phyloP scores from a whole-genome alignment of 2,329 filamentous ascomycete species.

The Colletotrichum aenigma region DNA sequence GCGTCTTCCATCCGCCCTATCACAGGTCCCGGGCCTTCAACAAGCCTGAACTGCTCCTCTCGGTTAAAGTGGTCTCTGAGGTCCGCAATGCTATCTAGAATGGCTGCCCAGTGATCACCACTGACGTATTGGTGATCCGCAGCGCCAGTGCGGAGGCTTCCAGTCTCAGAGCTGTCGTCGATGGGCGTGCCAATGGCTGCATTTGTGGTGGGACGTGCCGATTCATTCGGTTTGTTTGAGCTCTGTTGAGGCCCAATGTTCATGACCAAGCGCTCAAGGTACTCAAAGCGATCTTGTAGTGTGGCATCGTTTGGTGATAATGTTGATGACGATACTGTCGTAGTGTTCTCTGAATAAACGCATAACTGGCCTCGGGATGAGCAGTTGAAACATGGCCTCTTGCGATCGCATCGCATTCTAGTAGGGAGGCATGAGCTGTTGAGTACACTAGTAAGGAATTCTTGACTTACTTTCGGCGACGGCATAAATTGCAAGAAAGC shows the following conservation, averaged over 20 bases:
- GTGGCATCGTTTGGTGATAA: neutral
- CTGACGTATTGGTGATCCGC: conserved; percentile 35
- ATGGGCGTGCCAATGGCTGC: neutral
- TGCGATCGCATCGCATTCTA: conserved; percentile 29
- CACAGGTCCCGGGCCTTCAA: neutral
- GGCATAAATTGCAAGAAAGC: conserved; percentile 37
- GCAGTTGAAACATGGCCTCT: conserved; percentile 26
- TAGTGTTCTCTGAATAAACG: conserved; percentile 24
- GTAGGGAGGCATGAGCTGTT: neutral
- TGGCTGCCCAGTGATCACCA: conserved; percentile 42
- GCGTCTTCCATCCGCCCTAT: fast-evolving
- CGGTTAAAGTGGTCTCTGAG: conserved; percentile 38
- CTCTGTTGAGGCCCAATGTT: conserved; percentile 3
- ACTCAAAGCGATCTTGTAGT: conserved; percentile 25
- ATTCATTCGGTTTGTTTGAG: fast-evolving
- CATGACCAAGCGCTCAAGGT: conserved; percentile 33
- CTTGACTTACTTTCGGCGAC: conserved; percentile 34
- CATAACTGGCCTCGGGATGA: conserved; percentile 10
- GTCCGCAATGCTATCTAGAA: conserved; percentile 44
- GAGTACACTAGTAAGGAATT: no score
- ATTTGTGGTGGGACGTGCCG: neutral
- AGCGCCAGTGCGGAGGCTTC: conserved; percentile 30
- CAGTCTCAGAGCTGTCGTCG: conserved; percentile 28
- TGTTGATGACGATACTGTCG: neutral
- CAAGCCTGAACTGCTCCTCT: conserved; percentile 16